Conservation (phyloP, 2,329 filamentous ascomycete genomes). For the Diplocarpon rosae region DNA sequence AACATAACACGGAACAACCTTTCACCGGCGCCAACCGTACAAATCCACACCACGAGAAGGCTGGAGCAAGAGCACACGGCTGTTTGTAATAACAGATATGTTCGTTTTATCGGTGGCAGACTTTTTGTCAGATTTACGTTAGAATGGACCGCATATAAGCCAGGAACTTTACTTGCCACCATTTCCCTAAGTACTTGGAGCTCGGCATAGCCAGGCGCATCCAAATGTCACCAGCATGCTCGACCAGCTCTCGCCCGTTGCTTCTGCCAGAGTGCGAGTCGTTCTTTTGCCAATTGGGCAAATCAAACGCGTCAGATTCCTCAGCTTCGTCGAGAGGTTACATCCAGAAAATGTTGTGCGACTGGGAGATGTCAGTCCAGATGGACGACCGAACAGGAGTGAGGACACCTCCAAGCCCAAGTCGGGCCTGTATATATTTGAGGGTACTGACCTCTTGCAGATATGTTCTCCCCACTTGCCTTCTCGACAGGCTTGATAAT, state of each 20-base stretch:
- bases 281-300: slow-evolving; percentile 78
- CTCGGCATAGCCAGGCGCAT: slow-evolving; percentile 18
- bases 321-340: slow-evolving; percentile 66
- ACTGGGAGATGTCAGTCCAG: slow-evolving; percentile 75
- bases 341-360: slow-evolving; percentile 71
- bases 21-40: too few relatives aligned
- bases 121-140: not conserved
- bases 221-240: slow-evolving; percentile 58
- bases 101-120: slow-evolving; percentile 1
- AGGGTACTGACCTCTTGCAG: slow-evolving; percentile 35
- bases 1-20: too few relatives aligned
- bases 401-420: slow-evolving; percentile 28
- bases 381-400: slow-evolving; percentile 80
- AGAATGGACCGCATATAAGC: slow-evolving; percentile 7
- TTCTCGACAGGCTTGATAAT: slow-evolving; percentile 80
- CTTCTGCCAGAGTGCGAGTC: slow-evolving; percentile 81
- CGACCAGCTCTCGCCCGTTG: slow-evolving; percentile 82
- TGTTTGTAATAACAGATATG: not conserved
- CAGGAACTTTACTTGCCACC: not conserved
- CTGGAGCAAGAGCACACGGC: not conserved
- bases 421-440: not conserved
- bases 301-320: slow-evolving; percentile 73
- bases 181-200: not conserved
- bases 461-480: slow-evolving; percentile 85
- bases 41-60: not conserved